Evolutionary conservation across 768 basidiomycete species (phyloP), one percentile per base, ranked within the genome.

Genomic region (Mycena floridula): DNA sequence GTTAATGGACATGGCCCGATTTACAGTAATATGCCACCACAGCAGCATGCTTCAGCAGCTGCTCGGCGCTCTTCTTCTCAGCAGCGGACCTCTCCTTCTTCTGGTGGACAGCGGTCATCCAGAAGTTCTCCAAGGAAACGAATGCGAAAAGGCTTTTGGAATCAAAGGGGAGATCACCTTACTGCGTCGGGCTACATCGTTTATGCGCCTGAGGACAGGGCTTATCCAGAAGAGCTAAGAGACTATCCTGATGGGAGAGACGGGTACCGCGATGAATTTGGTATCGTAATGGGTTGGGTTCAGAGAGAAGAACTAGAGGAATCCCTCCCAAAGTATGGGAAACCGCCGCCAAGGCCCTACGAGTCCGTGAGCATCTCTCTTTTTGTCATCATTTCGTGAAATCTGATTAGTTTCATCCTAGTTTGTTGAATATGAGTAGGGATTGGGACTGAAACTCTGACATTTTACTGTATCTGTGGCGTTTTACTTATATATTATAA

Each of bases 81-180:
- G 8, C 50, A 59, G 12, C 64, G 53, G 18, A 42, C 51, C 0
- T 62, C 58, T 5, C 56, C 58, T 3, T 54, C 59, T 7, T 44
- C 44, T 12, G 50, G 54, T 9, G 8, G 24, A 15, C 49, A 41
- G 53, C 21, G 32, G 52, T 7, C 52, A 22, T n/a, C 22, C 13
- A n/a, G 20, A 11, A 43, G 49, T 3, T 46, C 53, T n/a, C 40
- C 52, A 3, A 57, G 57, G 4, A 54, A 48, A 48, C 64, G 68
- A 46, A 42, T 67, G 7, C 80, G 84, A 16, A 61, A 62, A 25
- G 86, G 85, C 1, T 78, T 66, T 51, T 89, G 86, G 86, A 89
- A 89, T 51, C 56, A 72, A n/a, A 77, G 85, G 2, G 86, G 86
- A 0, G 86, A 89, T 56, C 77, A 85, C 51, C 69, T 84, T 40